A percentile compares a stretch with the other conserved stretches of the same genome.
These are phyloP conservation scores for Magnaporthiopsis incrustans DNA, from an alignment of 2,329 filamentous ascomycete genomes.

Conservation along the genomic window DNA sequence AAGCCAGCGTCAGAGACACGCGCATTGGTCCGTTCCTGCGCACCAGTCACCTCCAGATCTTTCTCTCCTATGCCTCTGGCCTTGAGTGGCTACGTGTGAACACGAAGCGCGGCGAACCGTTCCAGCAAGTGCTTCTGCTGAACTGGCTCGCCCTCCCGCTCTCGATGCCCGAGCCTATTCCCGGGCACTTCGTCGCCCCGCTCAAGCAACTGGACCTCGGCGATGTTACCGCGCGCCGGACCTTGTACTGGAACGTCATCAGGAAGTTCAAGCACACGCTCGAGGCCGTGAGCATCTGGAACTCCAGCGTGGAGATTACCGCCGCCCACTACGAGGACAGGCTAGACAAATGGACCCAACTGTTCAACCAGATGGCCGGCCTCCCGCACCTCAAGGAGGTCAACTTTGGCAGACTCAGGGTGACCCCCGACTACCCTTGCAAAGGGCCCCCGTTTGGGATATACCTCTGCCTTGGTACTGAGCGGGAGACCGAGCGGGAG, in stretches of 20 bases:
- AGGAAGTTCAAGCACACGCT: slow-evolving; percentile 4
- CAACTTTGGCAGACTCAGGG: not conserved
- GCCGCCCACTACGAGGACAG: not conserved
- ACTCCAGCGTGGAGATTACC: not conserved
- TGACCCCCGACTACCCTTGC: not conserved
- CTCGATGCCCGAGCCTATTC: not conserved
- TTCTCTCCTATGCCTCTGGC: slow-evolving; percentile 31
- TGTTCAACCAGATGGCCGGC: slow-evolving; percentile 1
- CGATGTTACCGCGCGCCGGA: not conserved
- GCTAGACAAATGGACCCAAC: not conserved
- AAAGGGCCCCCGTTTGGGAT: no score
- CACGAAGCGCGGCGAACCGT: slow-evolving; percentile 22
- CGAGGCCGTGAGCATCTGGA: slow-evolving; percentile 1
- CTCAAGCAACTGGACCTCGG: slow-evolving; percentile 5
- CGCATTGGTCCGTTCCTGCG: slow-evolving; percentile 17
- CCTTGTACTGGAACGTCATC: not conserved
- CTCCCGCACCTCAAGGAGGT: slow-evolving; percentile 4
- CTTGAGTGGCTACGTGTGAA: slow-evolving; percentile 48
- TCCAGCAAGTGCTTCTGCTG: not conserved
- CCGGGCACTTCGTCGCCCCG: not conserved
- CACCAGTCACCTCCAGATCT: slow-evolving; percentile 17
- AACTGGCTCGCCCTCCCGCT: slow-evolving; percentile 4
- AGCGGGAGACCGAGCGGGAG: not conserved
- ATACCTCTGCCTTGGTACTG: not conserved
- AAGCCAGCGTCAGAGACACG: not conserved